Evolutionary conservation across 176 grass and related monocot genomes (phyloP), one percentile per base, ranked within the genome.

Genomic region (Zoysia japonica): DNA sequence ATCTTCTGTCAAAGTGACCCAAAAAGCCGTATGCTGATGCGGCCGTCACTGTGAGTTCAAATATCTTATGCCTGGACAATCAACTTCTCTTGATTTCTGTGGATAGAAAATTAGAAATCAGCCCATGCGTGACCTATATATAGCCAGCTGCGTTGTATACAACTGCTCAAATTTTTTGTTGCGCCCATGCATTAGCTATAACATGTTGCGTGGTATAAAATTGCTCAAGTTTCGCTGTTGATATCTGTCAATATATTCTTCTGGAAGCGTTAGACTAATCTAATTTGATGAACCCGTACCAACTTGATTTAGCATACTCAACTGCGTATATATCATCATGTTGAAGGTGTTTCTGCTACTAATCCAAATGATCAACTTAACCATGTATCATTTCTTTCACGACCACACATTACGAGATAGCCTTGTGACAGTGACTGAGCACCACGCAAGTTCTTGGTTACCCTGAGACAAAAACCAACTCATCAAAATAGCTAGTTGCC

Each of bases 1-100:
- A 80, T 85, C 84, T 85, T 85, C 61, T 74, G 50, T 41, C 17
- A 47, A 55, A 1, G 43, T 14, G 17, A 28, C 28, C 39, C 16
- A 16, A 0, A 35, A 56, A 49, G 17, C 50, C 49, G n/a, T 46
- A 4, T 82, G 80, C 19, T 65, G n/a, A 65, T 28, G 28, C 28
- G 28, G 28, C 28, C 28, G 28, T 28, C 28, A 28, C 28, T 28
- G 28, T 12, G 10, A 12, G 11, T 2, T 42, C 38, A 64, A 64
- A 61, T 61, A 61, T 36, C 59, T 61, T 61, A 61, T 49, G 43
- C 5, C 5, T 15, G 2, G 14, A 28, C 5, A 19, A 65, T 65
- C 16, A 72, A 17, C 8, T 54, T 48, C 47, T 71, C 12, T 9
- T 16, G 4, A 4, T 51, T 15, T 51, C 4, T 4, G 11, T 37